A percentile compares a stretch with the other conserved stretches of the same genome.
Evolutionary conservation across 2,329 filamentous ascomycete species (phyloP).

Genomic region (Hypocreales sp.): DNA sequence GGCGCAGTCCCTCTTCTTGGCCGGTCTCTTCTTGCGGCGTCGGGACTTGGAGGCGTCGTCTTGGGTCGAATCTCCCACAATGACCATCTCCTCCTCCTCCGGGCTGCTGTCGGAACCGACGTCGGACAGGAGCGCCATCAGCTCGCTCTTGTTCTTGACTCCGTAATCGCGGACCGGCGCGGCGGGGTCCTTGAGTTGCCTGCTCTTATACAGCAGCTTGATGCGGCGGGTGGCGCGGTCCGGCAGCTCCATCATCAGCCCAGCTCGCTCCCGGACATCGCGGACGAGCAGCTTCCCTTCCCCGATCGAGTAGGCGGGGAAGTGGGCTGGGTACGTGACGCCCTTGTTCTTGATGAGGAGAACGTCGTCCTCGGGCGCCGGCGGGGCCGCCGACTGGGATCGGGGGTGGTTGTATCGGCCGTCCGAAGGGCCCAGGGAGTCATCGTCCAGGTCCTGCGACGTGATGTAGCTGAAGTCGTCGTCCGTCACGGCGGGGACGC

Average conservation of each 20-base stretch:
- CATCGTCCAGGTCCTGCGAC: constrained; percentile 50
- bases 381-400: constrained; percentile 16
- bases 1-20: constrained; percentile 26
- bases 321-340: constrained; percentile 51
- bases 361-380: constrained; percentile 47
- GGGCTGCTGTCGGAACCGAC: constrained; percentile 17
- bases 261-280: constrained; percentile 52
- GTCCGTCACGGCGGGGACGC: constrained; percentile 50
- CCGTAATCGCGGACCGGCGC: constrained; percentile 43
- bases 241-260: constrained; percentile 47
- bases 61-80: constrained; percentile 26
- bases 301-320: constrained; percentile 60
- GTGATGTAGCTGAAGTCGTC: constrained; percentile 74
- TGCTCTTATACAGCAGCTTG: constrained; percentile 61
- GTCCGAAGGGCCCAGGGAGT: constrained; percentile 18
- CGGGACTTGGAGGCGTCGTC: constrained; percentile 20
- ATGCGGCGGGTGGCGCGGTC: constrained; percentile 35
- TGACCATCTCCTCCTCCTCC: constrained; percentile 28
- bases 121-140: constrained; percentile 33
- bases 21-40: constrained; percentile 22
- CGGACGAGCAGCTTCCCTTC: constrained; percentile 54
- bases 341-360: constrained; percentile 54
- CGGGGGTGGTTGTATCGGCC: constrained; percentile 26
- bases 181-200: constrained; percentile 49
- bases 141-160: constrained; percentile 43